phyloP scores from a whole-genome alignment of 148 eudicot species.

The Silene conica region DNA sequence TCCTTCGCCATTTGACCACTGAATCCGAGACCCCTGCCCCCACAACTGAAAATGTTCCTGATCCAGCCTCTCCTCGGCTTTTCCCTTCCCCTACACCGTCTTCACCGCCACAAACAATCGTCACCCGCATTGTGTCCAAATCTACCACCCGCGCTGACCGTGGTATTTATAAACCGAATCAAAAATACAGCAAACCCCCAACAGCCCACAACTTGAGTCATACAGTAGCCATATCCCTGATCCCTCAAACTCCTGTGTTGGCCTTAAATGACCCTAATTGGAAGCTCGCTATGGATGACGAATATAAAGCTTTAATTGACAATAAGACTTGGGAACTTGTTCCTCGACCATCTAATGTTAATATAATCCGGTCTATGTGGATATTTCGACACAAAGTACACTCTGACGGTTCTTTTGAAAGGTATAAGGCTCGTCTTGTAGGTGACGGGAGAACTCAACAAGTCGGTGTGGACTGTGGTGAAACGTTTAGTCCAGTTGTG shows the following conservation, averaged over 20 bases:
- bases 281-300: conserved; percentile 7
- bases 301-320: not conserved
- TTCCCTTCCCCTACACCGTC: too few species aligned
- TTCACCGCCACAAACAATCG: not conserved
- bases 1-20: not conserved
- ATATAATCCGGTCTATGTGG: too few species aligned
- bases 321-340: not conserved
- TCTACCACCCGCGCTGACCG: not conserved
- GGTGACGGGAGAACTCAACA: too few species aligned
- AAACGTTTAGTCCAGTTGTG: too few species aligned
- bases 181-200: not conserved
- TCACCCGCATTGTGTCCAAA: not conserved
- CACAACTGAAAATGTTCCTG: too few species aligned
- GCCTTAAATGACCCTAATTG: not conserved
- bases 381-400: not conserved
- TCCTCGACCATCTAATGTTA: too few species aligned
- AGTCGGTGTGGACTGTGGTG: too few species aligned
- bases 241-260: not conserved
- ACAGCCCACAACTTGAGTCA: not conserved
- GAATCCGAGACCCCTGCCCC: too few species aligned
- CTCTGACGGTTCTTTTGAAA: not conserved
- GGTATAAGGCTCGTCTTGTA: not conserved
- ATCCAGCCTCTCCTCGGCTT: not conserved
- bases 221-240: not conserved
- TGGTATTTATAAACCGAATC: not conserved